phyloP scores from a whole-genome alignment of 2,329 filamentous ascomycete genomes.

The Zasmidium cellare region DNA sequence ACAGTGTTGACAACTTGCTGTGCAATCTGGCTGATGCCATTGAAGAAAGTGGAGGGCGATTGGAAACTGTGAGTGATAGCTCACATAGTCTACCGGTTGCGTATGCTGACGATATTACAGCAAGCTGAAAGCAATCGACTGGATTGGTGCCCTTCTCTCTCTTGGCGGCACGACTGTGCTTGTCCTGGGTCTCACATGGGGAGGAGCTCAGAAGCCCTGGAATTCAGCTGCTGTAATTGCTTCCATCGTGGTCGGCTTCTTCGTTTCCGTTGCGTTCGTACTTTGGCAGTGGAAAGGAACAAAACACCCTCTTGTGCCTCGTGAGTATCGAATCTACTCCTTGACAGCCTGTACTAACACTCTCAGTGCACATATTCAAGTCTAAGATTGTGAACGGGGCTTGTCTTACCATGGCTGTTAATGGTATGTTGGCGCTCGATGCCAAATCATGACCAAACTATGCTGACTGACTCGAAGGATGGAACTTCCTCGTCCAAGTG shows the following conservation, averaged over 20 bases:
- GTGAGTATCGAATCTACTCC: conserved; percentile 28
- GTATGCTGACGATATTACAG: conserved; percentile 31
- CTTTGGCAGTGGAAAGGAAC: conserved; percentile 56
- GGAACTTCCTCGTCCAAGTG: conserved; percentile 60
- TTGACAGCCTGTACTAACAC: conserved; percentile 3
- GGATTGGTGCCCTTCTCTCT: conserved; percentile 55
- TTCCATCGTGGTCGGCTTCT: conserved; percentile 50
- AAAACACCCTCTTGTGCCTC: conserved; percentile 49
- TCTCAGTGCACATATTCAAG: conserved; percentile 54
- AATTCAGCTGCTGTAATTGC: conserved; percentile 56
- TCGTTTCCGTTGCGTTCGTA: conserved; percentile 51
- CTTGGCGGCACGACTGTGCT: conserved; percentile 54
- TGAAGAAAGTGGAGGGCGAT: conserved; percentile 55
- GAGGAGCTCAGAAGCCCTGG: conserved; percentile 56
- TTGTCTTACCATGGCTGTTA: conserved; percentile 50
- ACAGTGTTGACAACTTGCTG: conserved; percentile 49
- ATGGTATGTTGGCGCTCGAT: conserved; percentile 35
- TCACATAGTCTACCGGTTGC: neutral
- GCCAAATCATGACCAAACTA: too few relatives aligned
- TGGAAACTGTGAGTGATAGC: conserved; percentile 50
- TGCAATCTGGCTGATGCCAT: conserved; percentile 58
- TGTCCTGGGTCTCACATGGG: conserved; percentile 56
- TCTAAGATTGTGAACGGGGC: conserved; percentile 56
- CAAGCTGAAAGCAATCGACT: conserved; percentile 53
- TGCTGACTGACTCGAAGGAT: conserved; percentile 32